Evolutionary conservation across 2,329 filamentous ascomycete species (phyloP).

Genomic region (Diplodia scrobiculata): DNA sequence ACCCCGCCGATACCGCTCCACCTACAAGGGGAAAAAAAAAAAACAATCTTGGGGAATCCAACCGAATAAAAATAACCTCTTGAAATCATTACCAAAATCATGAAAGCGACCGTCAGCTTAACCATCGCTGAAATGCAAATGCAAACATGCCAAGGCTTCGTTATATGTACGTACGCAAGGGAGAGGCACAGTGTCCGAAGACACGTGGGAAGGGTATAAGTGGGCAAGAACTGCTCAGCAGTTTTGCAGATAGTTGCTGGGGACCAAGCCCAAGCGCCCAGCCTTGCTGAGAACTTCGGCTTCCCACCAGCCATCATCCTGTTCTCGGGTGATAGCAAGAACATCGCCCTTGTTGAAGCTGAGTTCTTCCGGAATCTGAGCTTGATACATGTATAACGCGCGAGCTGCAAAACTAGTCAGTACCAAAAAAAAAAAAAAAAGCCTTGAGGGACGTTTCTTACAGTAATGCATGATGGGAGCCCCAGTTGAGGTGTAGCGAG

Average conservation of each 20-base stretch:
- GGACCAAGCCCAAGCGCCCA: slow-evolving; percentile 61
- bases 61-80: slow-evolving; percentile 3
- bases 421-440: background rate
- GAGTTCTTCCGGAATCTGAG: slow-evolving; percentile 92
- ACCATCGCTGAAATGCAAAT: slow-evolving; percentile 23
- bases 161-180: slow-evolving; percentile 2
- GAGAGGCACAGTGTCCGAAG: background rate
- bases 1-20: background rate
- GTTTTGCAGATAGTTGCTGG: slow-evolving; percentile 67
- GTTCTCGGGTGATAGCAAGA: slow-evolving; percentile 81
- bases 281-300: slow-evolving; percentile 77
- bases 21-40: background rate
- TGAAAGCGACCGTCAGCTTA: slow-evolving; percentile 18
- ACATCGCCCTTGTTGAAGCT: slow-evolving; percentile 91
- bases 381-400: slow-evolving; percentile 90
- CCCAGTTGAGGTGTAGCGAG: slow-evolving; percentile 69
- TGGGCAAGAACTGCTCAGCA: slow-evolving; percentile 43
- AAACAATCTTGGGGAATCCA: slow-evolving; percentile 22
- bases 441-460: slow-evolving; percentile 56
- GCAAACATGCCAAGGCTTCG: background rate
- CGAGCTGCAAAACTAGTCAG: slow-evolving; percentile 63
- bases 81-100: slow-evolving; percentile 4
- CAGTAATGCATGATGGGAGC: slow-evolving; percentile 89
- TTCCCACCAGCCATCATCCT: slow-evolving; percentile 99
- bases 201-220: background rate